A percentile compares a stretch with the other conserved stretches of the same genome.
phyloP scores from a whole-genome alignment of 495 filamentous ascomycete species.

The Amorphotheca resinae region DNA sequence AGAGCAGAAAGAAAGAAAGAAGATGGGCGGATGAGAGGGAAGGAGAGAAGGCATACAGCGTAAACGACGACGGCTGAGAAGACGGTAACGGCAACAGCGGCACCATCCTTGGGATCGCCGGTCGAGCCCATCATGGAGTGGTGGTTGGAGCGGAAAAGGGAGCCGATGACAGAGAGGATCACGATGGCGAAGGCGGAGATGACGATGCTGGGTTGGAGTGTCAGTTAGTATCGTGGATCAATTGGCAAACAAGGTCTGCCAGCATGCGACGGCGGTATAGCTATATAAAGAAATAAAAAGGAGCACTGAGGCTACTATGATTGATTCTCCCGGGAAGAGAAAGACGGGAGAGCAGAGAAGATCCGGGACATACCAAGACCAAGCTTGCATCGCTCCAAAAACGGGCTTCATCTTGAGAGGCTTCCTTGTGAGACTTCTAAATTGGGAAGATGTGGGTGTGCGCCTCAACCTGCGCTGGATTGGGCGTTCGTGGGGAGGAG shows the following conservation, averaged over 20 bases:
- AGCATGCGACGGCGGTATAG: too few species aligned
- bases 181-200: slow-evolving; percentile 81
- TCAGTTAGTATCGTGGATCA: too few species aligned
- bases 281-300: too few species aligned
- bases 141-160: slow-evolving; percentile 64
- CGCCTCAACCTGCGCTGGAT: too few species aligned
- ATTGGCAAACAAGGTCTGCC: too few species aligned
- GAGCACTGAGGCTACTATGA: too few species aligned
- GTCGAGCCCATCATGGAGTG: slow-evolving; percentile 67
- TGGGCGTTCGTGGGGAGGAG: slow-evolving; percentile 1
- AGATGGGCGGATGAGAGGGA: too few species aligned
- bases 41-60: slow-evolving; percentile 41
- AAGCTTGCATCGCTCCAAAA: slow-evolving; percentile 80
- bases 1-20: neutral
- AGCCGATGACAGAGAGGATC: slow-evolving; percentile 72
- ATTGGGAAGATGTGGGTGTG: too few species aligned
- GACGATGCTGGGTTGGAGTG: slow-evolving; percentile 47
- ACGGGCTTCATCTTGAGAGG: slow-evolving; percentile 65
- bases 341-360: neutral
- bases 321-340: too few species aligned
- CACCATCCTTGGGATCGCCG: slow-evolving; percentile 60
- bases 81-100: slow-evolving; percentile 65
- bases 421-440: slow-evolving; percentile 1
- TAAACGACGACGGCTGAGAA: slow-evolving; percentile 82
- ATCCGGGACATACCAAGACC: slow-evolving; percentile 57